Evolutionary conservation across 352 stramenopile genomes (phyloP).

Genomic region (Phytophthora quininea): DNA sequence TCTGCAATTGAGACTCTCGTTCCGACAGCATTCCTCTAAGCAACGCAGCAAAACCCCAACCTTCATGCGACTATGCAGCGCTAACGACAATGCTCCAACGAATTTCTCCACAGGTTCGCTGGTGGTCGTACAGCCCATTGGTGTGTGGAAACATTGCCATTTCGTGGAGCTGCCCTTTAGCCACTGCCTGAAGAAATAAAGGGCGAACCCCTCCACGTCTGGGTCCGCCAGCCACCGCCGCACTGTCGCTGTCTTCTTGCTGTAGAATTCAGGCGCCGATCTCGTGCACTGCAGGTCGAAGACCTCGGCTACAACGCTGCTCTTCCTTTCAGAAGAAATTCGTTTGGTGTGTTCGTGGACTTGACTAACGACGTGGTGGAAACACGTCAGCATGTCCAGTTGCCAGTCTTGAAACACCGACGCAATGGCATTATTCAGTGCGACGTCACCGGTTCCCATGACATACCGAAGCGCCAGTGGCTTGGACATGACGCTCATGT

Average conservation of each 20-base stretch:
- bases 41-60: not conserved
- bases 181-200: not conserved
- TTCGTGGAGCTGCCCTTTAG: not conserved
- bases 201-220: not conserved
- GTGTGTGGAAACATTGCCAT: constrained; percentile 2
- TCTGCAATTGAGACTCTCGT: not conserved
- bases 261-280: not conserved
- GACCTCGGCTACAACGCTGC: not conserved
- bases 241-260: not conserved
- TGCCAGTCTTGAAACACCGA: not conserved
- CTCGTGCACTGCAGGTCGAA: not conserved
- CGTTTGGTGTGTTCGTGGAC: not conserved
- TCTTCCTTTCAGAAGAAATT: not conserved
- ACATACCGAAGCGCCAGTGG: not conserved
- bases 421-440: not conserved
- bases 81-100: not conserved
- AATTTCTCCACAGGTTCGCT: not conserved
- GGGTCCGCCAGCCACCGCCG: not conserved
- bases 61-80: not conserved
- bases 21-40: not conserved
- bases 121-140: not conserved
- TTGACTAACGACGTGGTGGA: not conserved
- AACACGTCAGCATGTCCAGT: not conserved
- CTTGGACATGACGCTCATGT: not conserved
- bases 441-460: not conserved